phyloP scores from a whole-genome alignment of 2,329 filamentous ascomycete genomes.

The Samsoniella hepiali region DNA sequence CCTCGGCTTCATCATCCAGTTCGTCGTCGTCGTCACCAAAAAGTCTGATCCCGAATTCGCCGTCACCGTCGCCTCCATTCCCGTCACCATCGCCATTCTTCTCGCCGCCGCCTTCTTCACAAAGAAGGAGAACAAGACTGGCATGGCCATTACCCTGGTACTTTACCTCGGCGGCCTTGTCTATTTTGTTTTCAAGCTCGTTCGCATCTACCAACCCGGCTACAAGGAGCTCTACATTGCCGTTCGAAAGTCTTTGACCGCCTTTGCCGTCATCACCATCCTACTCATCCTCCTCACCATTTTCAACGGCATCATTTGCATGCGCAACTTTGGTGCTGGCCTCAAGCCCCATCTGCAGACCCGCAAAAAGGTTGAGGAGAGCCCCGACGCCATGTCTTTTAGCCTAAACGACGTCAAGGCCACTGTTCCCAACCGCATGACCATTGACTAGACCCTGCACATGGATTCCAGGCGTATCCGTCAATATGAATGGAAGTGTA shows the following conservation, averaged over 20 bases:
- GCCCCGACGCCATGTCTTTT: slow-evolving; percentile 55
- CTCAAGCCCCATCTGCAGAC: slow-evolving; percentile 79
- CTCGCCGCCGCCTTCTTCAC: slow-evolving; percentile 82
- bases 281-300: slow-evolving; percentile 87
- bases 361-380: slow-evolving; percentile 47
- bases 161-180: slow-evolving; percentile 85
- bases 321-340: slow-evolving; percentile 84
- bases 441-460: slow-evolving; percentile 49
- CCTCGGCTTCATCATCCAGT: slow-evolving; percentile 96
- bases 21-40: slow-evolving; percentile 82
- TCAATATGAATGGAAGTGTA: slow-evolving; percentile 12
- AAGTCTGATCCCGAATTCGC: slow-evolving; percentile 71
- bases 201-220: slow-evolving; percentile 79
- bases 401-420: slow-evolving; percentile 56
- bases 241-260: slow-evolving; percentile 80
- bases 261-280: slow-evolving; percentile 91
- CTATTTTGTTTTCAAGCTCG: slow-evolving; percentile 98
- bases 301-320: slow-evolving; percentile 79
- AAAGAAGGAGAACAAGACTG: slow-evolving; percentile 72
- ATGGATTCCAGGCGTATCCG: not conserved
- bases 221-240: slow-evolving; percentile 64
- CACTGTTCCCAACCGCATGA: slow-evolving; percentile 55
- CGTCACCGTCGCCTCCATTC: slow-evolving; percentile 84
- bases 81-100: slow-evolving; percentile 85
- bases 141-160: slow-evolving; percentile 75